Base-by-base conservation (phyloP, 2,329 filamentous ascomycete genomes). In the Colletotrichum tropicicola region DNA sequence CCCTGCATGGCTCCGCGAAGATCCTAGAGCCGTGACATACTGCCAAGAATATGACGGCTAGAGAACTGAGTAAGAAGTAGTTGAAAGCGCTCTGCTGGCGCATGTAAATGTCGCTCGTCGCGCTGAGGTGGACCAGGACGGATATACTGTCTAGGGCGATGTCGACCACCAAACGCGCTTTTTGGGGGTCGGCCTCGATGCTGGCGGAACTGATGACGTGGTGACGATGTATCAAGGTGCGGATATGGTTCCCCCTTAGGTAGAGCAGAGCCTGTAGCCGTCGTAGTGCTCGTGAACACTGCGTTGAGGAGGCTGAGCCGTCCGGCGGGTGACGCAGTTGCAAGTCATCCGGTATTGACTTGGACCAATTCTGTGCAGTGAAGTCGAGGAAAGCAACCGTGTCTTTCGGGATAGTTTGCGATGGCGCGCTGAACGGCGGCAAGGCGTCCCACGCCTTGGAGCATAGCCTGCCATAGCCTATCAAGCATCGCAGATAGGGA, bases 361-460 rank as follows among this genome's bases (percentile, higher is more conserved):
- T 77, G 4, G 82, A 72, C 82, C 82, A 84, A 49, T 79, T 75
- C 62, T 80, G 77, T 0, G 82, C 79, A 45, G 76, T 75, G 3
- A 78, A 70, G 48, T 83, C 82, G 1, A 84, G 70, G 7, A 76
- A 74, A 0, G 74, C 71, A n/a, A 75, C 78, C 0, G 75, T 76
- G 15, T 83, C 80, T 0, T 78, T 73, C 0, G 76, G 75, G 2
- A 78, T 80, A 32, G 69, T 57, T 52, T 77, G 61, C 30, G 74
- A 74, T 2, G 52, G 19, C 4, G 59, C 59, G 5, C 75, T 76
- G 68, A 82, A 72, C 7, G 73, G 71, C 13, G 70, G 80, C 2
- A 84, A 75, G 0, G 82, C 74, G 0, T 80, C 78, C 82, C 82
- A 83, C 2, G 84, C 76, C 56, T 80, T 80, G 2, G 81, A 80